phyloP scores from a whole-genome alignment of 345 rosid genomes.

The Eucalyptus cloeziana region DNA sequence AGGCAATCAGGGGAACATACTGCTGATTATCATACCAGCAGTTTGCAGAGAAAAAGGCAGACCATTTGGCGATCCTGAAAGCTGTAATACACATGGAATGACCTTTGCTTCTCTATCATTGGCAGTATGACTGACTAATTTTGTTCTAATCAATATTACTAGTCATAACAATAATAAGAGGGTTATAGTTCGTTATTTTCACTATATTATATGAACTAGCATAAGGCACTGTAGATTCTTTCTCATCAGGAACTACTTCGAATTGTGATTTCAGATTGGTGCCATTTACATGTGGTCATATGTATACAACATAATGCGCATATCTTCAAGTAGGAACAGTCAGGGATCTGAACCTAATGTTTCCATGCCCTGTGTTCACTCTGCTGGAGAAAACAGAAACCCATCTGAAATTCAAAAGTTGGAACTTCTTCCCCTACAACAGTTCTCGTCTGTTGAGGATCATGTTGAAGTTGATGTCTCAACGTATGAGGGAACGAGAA shows the following conservation, averaged over 20 bases:
- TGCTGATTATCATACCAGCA: slow-evolving; percentile 23
- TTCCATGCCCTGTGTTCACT: not conserved
- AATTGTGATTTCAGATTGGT: slow-evolving; percentile 12
- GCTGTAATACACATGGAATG: slow-evolving; percentile 10
- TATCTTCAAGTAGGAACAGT: not conserved
- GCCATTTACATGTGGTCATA: slow-evolving; percentile 25
- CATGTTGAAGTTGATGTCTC: not conserved
- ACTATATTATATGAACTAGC: not conserved
- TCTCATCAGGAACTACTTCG: not conserved
- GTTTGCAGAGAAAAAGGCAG: slow-evolving; percentile 20
- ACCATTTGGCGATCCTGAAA: slow-evolving; percentile 14
- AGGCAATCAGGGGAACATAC: slow-evolving; percentile 32
- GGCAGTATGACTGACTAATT: slow-evolving; percentile 13
- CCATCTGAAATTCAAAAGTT: not conserved
- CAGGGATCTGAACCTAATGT: not conserved
- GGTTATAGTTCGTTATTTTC: not conserved
- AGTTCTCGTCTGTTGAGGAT: not conserved
- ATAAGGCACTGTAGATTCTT: not conserved
- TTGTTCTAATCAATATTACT: not conserved
- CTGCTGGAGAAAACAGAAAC: not conserved
- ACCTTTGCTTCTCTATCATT: slow-evolving; percentile 32
- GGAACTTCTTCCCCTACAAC: slow-evolving; percentile 4
- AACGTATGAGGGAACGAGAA: not conserved
- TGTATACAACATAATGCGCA: slow-evolving; percentile 18
- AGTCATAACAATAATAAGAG: not conserved